Evolutionary conservation across 2,329 filamentous ascomycete species (phyloP).

Genomic region (Penicillium sp.): DNA sequence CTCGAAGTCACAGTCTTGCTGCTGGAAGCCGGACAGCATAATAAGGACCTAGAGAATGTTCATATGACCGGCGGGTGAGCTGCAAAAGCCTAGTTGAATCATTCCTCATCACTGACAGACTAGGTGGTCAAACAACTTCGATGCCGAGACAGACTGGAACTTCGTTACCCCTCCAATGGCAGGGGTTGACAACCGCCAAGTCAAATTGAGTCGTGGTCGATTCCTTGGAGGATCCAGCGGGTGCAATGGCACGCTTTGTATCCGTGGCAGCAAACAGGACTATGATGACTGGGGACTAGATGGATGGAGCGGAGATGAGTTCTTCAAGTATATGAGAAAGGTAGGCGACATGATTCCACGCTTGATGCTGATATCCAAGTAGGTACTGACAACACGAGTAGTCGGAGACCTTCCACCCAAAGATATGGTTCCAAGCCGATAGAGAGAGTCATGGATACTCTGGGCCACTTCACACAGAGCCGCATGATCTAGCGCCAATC

Average conservation of each 20-base stretch:
- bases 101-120: background rate
- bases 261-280: constrained; percentile 45
- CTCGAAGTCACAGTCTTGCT: constrained; percentile 43
- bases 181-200: constrained; percentile 41
- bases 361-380: background rate
- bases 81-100: background rate
- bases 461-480: constrained; percentile 56
- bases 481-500: constrained; percentile 59
- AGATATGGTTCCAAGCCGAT: constrained; percentile 56
- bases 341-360: constrained; percentile 24
- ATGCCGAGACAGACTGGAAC: constrained; percentile 48
- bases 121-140: constrained; percentile 45
- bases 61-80: constrained; percentile 46
- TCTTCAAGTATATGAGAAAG: constrained; percentile 58
- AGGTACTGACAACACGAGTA: constrained; percentile 3
- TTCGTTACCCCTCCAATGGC: constrained; percentile 41
- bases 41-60: constrained; percentile 45
- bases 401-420: constrained; percentile 58
- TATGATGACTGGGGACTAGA: constrained; percentile 56
- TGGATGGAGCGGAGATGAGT: constrained; percentile 57
- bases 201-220: constrained; percentile 45
- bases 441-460: constrained; percentile 50
- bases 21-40: constrained; percentile 51
- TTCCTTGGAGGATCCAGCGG: constrained; percentile 46
- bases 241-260: constrained; percentile 46